Evolutionary conservation across 768 basidiomycete genomes (phyloP).

Genomic region (Lentinula sp.): DNA sequence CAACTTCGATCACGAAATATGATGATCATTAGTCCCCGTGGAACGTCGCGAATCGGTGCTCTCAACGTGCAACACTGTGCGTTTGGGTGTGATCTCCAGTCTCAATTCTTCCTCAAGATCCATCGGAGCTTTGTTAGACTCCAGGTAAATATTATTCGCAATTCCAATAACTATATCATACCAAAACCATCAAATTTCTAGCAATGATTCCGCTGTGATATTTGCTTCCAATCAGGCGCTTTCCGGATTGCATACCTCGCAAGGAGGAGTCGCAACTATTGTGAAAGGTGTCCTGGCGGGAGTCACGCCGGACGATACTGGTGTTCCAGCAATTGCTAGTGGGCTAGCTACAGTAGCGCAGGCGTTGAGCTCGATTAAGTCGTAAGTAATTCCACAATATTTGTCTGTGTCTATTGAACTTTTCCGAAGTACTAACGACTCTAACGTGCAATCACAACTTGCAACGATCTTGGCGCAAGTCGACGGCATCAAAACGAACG

Average conservation of each 20-base stretch:
- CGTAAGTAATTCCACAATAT: background rate
- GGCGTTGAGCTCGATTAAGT: slow-evolving; percentile 6
- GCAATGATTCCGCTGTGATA: slow-evolving; percentile 12
- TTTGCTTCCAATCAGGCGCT: slow-evolving; percentile 11
- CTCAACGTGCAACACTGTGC: slow-evolving; percentile 18
- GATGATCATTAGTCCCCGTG: slow-evolving; percentile 1
- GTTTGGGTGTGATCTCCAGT: slow-evolving; percentile 16
- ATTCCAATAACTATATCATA: background rate
- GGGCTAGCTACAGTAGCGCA: slow-evolving; percentile 14
- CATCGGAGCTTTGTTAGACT: slow-evolving; percentile 8
- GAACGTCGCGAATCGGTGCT: slow-evolving; percentile 3
- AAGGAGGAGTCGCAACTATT: slow-evolving; percentile 15
- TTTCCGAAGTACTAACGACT: background rate
- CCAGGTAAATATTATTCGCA: background rate
- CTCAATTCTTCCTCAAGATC: slow-evolving; percentile 17
- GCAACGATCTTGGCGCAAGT: background rate
- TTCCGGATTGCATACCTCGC: slow-evolving; percentile 12
- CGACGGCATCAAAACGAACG: background rate
- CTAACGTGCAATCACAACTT: background rate
- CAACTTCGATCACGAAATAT: background rate
- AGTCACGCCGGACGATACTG: slow-evolving; percentile 13
- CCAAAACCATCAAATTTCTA: background rate
- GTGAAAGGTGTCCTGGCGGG: slow-evolving; percentile 17
- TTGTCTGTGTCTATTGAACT: background rate
- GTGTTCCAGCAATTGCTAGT: slow-evolving; percentile 11